phyloP scores from a whole-genome alignment of 257 asterid species.

The Gentiana dahurica region DNA sequence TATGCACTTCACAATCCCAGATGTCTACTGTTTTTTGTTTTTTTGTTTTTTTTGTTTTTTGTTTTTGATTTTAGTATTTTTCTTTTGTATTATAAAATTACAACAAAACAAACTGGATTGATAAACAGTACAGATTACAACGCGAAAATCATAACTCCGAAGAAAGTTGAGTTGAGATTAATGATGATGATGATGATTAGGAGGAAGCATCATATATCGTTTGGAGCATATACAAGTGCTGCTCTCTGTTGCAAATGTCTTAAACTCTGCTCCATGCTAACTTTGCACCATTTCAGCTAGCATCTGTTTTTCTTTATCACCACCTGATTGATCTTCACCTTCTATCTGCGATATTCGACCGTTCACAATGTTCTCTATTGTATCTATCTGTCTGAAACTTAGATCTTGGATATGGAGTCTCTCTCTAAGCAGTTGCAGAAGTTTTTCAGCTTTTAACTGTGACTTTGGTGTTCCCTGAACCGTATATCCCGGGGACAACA shows the following conservation, averaged over 20 bases:
- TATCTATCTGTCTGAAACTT: slow-evolving; percentile 69
- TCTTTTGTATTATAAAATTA: background rate
- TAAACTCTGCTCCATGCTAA: slow-evolving; percentile 95
- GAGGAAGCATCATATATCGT: slow-evolving; percentile 30
- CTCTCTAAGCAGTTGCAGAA: slow-evolving; percentile 53
- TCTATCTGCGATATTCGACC: slow-evolving; percentile 67
- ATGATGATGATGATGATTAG: too few relatives aligned
- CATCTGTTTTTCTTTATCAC: slow-evolving; percentile 65
- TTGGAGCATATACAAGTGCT: slow-evolving; percentile 59
- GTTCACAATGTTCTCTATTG: slow-evolving; percentile 67
- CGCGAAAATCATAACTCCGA: slow-evolving; percentile 21
- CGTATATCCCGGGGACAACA: slow-evolving; percentile 83
- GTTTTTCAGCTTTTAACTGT: slow-evolving; percentile 60
- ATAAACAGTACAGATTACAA: background rate
- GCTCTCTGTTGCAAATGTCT: slow-evolving; percentile 57
- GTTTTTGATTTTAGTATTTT: too few relatives aligned
- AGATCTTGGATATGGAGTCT: slow-evolving; percentile 71
- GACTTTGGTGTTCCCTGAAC: slow-evolving; percentile 79
- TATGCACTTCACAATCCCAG: too few relatives aligned
- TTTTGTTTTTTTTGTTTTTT: too few relatives aligned
- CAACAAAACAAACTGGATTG: background rate
- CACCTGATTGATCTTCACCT: slow-evolving; percentile 42
- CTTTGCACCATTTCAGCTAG: slow-evolving; percentile 92
- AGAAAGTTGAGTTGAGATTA: slow-evolving; percentile 36
- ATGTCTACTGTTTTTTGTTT: too few relatives aligned